Evolutionary conservation across 305 asterid species (phyloP), one percentile per base, ranked within the genome.

Genomic region (Fraxinus ornus): DNA sequence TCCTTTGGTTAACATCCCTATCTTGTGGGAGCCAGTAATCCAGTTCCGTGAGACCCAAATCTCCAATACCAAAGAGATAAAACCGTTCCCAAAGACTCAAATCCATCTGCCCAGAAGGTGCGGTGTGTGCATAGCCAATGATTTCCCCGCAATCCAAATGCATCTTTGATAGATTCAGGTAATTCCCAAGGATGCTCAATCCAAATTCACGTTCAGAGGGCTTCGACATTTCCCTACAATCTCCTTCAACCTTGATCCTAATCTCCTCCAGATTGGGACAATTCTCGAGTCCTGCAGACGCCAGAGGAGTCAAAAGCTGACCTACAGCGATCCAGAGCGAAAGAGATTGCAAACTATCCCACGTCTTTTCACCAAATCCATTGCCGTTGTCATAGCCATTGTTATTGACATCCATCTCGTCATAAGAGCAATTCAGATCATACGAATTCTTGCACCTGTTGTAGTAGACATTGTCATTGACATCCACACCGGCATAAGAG

Each of bases 1-100:
- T 88, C 90, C 98, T 92, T 86, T 91, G 98, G 81, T 94, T 95
- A 13, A 93, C 94, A 82, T 93, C 98, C 89, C 94, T 82, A 72
- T 95, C 99, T 80, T 94, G 97, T 4, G 98, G 98, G 0, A 93
- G 95, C 99, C 98, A 93, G 83, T 95, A 95, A 79, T 95, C 97
- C 7, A 95, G 93, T 84, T 95, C 97, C 0, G 36, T 83, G 15
- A 95, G 86, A 36, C 55, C 80, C 92, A 94, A 85, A 78, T 77
- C 79, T 2, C 89, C 89, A 32, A 95, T 81, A 19, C 94, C 97
- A 0, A 80, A 28, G 26, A 94, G 85, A 85, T 89, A 91, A 82
- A 94, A 94, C 80, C 98, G 80, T 76, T 93, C 99, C 99, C 99
- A 95, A 26, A 84, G 87, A 86, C 97, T 94, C 95, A 95, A 89